Conservation (phyloP, 139 green algal genomes). For the Yamagishiella unicocca region DNA sequence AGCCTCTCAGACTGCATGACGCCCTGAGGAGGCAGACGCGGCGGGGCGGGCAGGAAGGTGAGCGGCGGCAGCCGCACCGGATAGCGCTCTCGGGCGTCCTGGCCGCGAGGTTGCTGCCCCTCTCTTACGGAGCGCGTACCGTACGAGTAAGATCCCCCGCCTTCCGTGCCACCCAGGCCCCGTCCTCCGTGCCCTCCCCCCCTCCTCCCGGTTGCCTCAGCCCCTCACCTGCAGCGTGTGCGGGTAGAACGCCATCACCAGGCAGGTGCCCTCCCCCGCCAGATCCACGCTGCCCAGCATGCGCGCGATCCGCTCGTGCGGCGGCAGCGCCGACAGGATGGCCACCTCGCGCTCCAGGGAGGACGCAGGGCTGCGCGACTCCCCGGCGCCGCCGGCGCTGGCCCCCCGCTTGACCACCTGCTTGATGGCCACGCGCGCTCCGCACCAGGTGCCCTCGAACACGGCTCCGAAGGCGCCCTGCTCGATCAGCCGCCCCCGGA, state of each 20-base stretch:
- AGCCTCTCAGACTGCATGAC: slow-evolving; percentile 45
- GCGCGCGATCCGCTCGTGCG: slow-evolving; percentile 39
- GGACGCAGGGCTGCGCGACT: too few species aligned
- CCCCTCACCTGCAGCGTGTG: slow-evolving; percentile 23
- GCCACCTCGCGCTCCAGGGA: slow-evolving; percentile 23
- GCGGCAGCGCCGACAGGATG: slow-evolving; percentile 39
- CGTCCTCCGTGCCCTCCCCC: too few species aligned
- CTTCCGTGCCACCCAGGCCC: too few species aligned
- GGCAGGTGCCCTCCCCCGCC: slow-evolving; percentile 27
- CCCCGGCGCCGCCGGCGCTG: background rate
- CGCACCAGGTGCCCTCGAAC: slow-evolving; percentile 45
- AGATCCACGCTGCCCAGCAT: slow-evolving; percentile 45
- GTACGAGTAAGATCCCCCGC: too few species aligned
- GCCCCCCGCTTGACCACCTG: background rate
- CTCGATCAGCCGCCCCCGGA: slow-evolving; percentile 35
- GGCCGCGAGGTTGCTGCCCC: too few species aligned
- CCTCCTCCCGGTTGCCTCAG: background rate
- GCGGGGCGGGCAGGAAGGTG: too few species aligned
- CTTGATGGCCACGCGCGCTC: slow-evolving; percentile 14
- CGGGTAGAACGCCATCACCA: slow-evolving; percentile 46
- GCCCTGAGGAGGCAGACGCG: background rate
- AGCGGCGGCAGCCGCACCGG: too few species aligned
- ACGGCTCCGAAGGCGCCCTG: slow-evolving; percentile 40
- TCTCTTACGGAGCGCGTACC: too few species aligned
- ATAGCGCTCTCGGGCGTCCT: too few species aligned